phyloP scores from a whole-genome alignment of 768 basidiomycete species.

The Ramaria sp. region DNA sequence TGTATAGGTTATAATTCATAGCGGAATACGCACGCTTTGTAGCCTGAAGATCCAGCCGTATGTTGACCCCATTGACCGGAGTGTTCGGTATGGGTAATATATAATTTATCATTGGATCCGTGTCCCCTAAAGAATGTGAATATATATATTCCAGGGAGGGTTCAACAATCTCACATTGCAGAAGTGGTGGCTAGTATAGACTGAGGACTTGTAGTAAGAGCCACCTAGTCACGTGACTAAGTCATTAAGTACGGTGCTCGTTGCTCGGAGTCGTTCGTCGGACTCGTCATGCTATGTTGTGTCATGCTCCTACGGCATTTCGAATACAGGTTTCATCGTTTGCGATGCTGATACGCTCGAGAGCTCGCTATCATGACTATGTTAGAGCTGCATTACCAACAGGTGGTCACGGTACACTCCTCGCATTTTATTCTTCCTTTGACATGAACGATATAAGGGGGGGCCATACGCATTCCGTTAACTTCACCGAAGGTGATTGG shows the following conservation, averaged over 20 bases:
- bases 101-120: slow-evolving; percentile 61
- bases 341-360: not conserved
- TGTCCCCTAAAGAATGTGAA: slow-evolving; percentile 33
- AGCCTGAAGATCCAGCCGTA: slow-evolving; percentile 62
- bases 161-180: slow-evolving; percentile 1
- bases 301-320: not conserved
- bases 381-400: not conserved
- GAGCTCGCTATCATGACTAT: not conserved
- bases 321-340: slow-evolving; percentile 4
- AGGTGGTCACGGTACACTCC: not conserved
- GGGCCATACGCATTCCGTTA: slow-evolving; percentile 57
- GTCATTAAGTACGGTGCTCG: no score
- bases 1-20: not conserved
- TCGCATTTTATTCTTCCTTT: not conserved
- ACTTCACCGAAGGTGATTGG: slow-evolving; percentile 72
- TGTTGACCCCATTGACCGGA: slow-evolving; percentile 73
- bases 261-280: no score
- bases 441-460: slow-evolving; percentile 31
- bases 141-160: not conserved
- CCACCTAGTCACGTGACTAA: slow-evolving; percentile 1
- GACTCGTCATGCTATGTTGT: slow-evolving; percentile 5
- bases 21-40: slow-evolving; percentile 42
- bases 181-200: not conserved
- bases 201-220: no score
- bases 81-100: slow-evolving; percentile 86